Evolutionary conservation across 163 green algal species (phyloP).

Genomic region (Chloromonas sp.): DNA sequence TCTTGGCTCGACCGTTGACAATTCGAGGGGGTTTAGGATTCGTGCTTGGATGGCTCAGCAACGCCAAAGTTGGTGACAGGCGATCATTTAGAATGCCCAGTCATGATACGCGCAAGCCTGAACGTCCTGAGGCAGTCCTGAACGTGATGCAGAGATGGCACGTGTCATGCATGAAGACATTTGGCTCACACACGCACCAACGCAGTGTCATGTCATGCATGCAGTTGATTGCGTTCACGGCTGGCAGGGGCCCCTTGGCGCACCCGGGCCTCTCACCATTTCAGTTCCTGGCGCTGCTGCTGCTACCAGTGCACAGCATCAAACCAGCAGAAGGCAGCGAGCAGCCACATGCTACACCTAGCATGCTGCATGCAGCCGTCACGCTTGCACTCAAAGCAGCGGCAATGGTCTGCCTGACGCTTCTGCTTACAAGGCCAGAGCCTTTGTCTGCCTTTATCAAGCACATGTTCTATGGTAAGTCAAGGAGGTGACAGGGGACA

Average conservation of each 20-base stretch:
- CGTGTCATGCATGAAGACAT: background rate
- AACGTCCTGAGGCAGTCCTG: background rate
- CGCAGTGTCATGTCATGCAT: too few relatives aligned
- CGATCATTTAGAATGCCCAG: background rate
- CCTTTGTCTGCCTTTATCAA: background rate
- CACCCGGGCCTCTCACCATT: background rate
- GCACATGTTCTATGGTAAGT: background rate
- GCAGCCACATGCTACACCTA: background rate
- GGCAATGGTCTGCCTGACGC: background rate
- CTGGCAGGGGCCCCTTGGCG: background rate
- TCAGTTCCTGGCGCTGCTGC: background rate
- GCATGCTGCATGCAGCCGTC: background rate
- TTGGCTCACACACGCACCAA: too few relatives aligned
- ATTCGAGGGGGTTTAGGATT: background rate
- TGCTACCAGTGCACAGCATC: background rate
- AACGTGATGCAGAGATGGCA: background rate
- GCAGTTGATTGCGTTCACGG: background rate
- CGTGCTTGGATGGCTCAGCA: background rate
- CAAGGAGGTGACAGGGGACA: background rate
- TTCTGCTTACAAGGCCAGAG: background rate
- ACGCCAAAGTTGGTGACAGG: background rate
- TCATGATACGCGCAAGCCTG: background rate
- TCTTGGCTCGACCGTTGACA: background rate
- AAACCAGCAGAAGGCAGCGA: background rate
- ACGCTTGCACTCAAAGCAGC: background rate